Conservation (phyloP, 1,284 basidiomycete species). For the Schizopora paradoxa region DNA sequence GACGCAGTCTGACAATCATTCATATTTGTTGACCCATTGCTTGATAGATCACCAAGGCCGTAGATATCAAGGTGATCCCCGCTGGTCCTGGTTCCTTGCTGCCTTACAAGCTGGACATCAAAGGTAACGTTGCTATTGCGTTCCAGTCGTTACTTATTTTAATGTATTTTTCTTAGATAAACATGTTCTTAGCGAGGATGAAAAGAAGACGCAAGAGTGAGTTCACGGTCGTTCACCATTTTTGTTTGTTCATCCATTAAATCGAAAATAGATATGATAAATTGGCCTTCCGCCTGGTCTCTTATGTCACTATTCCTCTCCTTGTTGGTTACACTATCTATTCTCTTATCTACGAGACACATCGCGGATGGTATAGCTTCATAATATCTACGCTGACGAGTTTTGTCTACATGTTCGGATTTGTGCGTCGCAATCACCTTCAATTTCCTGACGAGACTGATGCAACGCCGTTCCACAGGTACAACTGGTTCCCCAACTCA, state of each 20-base stretch:
- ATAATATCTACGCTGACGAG: conserved; percentile 83
- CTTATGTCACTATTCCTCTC: conserved; percentile 79
- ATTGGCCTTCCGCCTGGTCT: conserved; percentile 87
- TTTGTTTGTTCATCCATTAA: conserved; percentile 24
- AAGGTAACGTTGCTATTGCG: conserved; percentile 53
- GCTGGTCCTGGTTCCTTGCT: conserved; percentile 56
- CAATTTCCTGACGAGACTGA: neutral
- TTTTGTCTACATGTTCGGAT: conserved; percentile 95
- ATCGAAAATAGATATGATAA: conserved; percentile 61
- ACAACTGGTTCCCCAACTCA: conserved; percentile 87
- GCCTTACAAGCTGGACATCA: conserved; percentile 79
- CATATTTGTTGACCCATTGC: conserved; percentile 17
- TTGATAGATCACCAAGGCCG: conserved; percentile 74
- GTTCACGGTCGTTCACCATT: conserved; percentile 26
- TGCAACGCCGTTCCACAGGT: conserved; percentile 41
- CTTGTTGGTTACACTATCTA: conserved; percentile 87
- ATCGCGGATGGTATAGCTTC: conserved; percentile 95
- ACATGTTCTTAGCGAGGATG: conserved; percentile 88
- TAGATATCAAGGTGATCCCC: conserved; percentile 70
- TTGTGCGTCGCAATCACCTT: conserved; percentile 62
- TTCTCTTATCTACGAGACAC: conserved; percentile 84
- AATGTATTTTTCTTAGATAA: conserved; percentile 56
- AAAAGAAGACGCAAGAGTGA: conserved; percentile 96
- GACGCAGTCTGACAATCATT: conserved; percentile 3
- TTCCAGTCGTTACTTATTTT: neutral